A percentile compares a stretch with the other conserved stretches of the same genome.
phyloP scores from a whole-genome alignment of 805 yeast genomes.

The Ogataea minuta region DNA sequence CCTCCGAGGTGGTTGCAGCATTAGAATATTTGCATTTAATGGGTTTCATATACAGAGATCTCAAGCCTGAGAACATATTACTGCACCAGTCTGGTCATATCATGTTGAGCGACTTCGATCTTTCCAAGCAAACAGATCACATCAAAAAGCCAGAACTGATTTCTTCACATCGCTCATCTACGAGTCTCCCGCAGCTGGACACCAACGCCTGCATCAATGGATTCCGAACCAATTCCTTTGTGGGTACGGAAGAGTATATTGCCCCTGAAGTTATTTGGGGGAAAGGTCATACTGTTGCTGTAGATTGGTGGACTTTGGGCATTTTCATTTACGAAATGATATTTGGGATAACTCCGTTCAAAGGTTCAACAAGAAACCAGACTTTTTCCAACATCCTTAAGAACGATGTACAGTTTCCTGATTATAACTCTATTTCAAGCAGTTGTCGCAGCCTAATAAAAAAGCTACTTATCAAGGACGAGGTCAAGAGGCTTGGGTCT shows the following conservation, averaged over 20 bases:
- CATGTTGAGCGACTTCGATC: slow-evolving; percentile 94
- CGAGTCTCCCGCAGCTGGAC: slow-evolving; percentile 66
- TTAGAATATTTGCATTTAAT: slow-evolving; percentile 90
- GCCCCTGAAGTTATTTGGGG: slow-evolving; percentile 98
- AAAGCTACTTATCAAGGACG: slow-evolving; percentile 85
- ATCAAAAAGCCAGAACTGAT: slow-evolving; percentile 75
- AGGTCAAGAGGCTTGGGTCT: slow-evolving; percentile 83
- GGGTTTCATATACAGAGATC: slow-evolving; percentile 96
- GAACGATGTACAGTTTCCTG: slow-evolving; percentile 78
- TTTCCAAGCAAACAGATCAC: slow-evolving; percentile 82
- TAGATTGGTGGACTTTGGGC: slow-evolving; percentile 99
- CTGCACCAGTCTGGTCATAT: slow-evolving; percentile 97
- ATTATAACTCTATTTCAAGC: slow-evolving; percentile 55
- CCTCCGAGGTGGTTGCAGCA: slow-evolving; percentile 96
- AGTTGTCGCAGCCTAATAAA: slow-evolving; percentile 76
- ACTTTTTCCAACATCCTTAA: slow-evolving; percentile 88
- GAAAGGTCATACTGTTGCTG: slow-evolving; percentile 96
- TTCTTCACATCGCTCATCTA: slow-evolving; percentile 29
- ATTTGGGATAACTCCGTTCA: slow-evolving; percentile 94
- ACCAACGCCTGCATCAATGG: slow-evolving; percentile 95
- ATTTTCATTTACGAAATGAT: slow-evolving; percentile 91
- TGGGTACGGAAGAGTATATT: slow-evolving; percentile 97
- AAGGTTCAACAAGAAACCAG: slow-evolving; percentile 83
- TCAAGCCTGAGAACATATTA: slow-evolving; percentile 93
- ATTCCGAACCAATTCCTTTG: slow-evolving; percentile 95